Conservation (phyloP, 768 basidiomycete species). For the Termitomyces sp. region DNA sequence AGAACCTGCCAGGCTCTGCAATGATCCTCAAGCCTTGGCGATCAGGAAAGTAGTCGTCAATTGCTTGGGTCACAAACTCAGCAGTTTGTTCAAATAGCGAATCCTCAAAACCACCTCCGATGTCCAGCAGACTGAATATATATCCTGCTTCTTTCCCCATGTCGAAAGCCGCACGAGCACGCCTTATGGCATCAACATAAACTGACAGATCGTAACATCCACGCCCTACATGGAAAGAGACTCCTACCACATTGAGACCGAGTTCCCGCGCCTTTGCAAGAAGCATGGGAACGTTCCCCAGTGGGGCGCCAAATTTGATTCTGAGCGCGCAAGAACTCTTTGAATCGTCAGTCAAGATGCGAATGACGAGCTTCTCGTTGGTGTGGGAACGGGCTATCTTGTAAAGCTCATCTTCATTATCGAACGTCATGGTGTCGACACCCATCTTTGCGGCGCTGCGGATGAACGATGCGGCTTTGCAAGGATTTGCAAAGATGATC, state of each 20-base stretch:
- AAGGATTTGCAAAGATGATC: no score
- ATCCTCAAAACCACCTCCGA: no score
- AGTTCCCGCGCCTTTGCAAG: constrained; percentile 77
- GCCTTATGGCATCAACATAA: no score
- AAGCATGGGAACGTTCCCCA: constrained; percentile 72
- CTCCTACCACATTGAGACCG: constrained; percentile 84
- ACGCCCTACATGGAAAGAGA: constrained; percentile 97
- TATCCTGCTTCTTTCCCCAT: no score
- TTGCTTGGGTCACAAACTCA: no score
- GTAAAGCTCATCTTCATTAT: constrained; percentile 93
- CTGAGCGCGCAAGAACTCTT: constrained; percentile 89
- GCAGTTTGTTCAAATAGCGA: no score
- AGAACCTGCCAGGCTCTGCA: no score
- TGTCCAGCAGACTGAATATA: no score
- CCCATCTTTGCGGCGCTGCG: constrained; percentile 73
- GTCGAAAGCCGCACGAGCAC: no score
- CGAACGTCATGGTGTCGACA: constrained; percentile 97
- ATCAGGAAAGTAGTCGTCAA: no score
- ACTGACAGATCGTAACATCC: constrained; percentile 69
- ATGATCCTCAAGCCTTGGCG: no score
- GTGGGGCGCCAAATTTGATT: constrained; percentile 90
- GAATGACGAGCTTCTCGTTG: constrained; percentile 76
- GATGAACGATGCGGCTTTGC: constrained; percentile 86
- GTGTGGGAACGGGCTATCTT: constrained; percentile 85
- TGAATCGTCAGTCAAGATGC: no score